Evolutionary conservation across 2,329 filamentous ascomycete genomes (phyloP).

Genomic region (Trichoderma polysporum): DNA sequence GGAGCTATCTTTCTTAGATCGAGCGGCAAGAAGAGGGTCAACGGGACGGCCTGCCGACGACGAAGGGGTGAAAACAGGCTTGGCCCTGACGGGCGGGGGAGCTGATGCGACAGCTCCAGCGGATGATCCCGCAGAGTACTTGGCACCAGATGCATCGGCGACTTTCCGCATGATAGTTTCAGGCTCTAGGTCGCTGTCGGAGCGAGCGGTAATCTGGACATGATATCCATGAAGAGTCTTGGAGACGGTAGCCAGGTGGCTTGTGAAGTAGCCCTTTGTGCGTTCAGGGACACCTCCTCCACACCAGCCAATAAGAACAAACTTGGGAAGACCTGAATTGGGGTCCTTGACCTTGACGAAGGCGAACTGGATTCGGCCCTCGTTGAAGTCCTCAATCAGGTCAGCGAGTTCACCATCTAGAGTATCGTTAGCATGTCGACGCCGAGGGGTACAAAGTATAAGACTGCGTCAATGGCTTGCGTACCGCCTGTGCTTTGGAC

Average conservation of each 20-base stretch:
- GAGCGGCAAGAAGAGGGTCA: slow-evolving; percentile 67
- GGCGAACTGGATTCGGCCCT: slow-evolving; percentile 94
- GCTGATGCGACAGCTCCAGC: slow-evolving; percentile 52
- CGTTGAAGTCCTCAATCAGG: slow-evolving; percentile 92
- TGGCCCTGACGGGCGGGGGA: slow-evolving; percentile 74
- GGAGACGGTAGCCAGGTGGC: slow-evolving; percentile 83
- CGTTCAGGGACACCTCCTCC: slow-evolving; percentile 97
- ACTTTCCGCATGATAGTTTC: slow-evolving; percentile 91
- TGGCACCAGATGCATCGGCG: slow-evolving; percentile 88
- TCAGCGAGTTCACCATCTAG: slow-evolving; percentile 87
- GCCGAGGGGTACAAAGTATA: background rate
- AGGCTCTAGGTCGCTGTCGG: slow-evolving; percentile 82
- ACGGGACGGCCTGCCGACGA: slow-evolving; percentile 49
- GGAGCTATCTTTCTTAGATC: slow-evolving; percentile 58
- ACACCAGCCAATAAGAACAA: slow-evolving; percentile 92
- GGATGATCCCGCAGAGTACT: slow-evolving; percentile 75
- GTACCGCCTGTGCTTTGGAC: slow-evolving; percentile 87
- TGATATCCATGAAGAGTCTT: slow-evolving; percentile 97
- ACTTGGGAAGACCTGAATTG: slow-evolving; percentile 86
- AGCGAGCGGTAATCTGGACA: slow-evolving; percentile 93
- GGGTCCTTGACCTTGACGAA: slow-evolving; percentile 96
- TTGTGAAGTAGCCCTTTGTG: slow-evolving; percentile 98
- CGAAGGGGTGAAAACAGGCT: slow-evolving; percentile 89
- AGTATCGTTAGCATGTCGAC: slow-evolving; percentile 25
- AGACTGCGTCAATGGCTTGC: slow-evolving; percentile 22